Percentiles rank a stretch among this genome's conserved stretches.
Conservation (phyloP, 2,329 filamentous ascomycete species). For the Reticulascus tulasneorum region DNA sequence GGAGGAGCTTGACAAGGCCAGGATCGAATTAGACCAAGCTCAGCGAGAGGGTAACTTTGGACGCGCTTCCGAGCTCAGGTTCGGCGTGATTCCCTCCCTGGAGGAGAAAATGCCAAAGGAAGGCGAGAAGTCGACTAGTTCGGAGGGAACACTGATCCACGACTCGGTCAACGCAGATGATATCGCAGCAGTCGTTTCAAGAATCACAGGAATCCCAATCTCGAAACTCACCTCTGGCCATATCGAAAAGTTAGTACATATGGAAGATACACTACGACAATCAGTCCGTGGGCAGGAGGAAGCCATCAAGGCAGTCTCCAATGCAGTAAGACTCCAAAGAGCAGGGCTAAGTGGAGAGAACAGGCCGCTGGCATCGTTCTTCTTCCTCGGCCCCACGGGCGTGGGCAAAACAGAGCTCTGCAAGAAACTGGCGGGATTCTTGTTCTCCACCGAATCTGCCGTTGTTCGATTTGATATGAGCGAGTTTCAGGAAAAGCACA, state of each 20-base stretch:
- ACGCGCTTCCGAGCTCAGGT: conserved; percentile 85
- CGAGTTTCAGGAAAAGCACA: conserved; percentile 97
- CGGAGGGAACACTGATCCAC: conserved; percentile 69
- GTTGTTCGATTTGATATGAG: conserved; percentile 97
- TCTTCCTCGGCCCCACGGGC: conserved; percentile 95
- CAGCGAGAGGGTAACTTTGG: conserved; percentile 86
- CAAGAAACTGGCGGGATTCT: conserved; percentile 89
- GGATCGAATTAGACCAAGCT: conserved; percentile 80
- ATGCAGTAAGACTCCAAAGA: conserved; percentile 90
- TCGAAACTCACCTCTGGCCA: conserved; percentile 90
- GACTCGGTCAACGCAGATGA: conserved; percentile 95
- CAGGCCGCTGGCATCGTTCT: conserved; percentile 87
- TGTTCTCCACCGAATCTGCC: conserved; percentile 88
- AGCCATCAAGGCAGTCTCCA: conserved; percentile 82
- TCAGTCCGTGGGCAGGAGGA: conserved; percentile 92
- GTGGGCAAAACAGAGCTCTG: conserved; percentile 97
- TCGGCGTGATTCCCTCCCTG: conserved; percentile 77
- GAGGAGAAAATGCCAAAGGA: conserved; percentile 79
- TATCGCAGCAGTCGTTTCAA: conserved; percentile 86
- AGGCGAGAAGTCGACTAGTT: conserved; percentile 44
- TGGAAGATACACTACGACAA: conserved; percentile 84
- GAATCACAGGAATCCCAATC: conserved; percentile 88
- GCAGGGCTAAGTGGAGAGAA: conserved; percentile 91
- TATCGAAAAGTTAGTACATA: conserved; percentile 89
- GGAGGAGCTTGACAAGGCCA: conserved; percentile 80